A percentile compares a stretch with the other conserved stretches of the same genome.
Conservation (phyloP, 2,329 filamentous ascomycete species). For the Leptodontidium sp. region DNA sequence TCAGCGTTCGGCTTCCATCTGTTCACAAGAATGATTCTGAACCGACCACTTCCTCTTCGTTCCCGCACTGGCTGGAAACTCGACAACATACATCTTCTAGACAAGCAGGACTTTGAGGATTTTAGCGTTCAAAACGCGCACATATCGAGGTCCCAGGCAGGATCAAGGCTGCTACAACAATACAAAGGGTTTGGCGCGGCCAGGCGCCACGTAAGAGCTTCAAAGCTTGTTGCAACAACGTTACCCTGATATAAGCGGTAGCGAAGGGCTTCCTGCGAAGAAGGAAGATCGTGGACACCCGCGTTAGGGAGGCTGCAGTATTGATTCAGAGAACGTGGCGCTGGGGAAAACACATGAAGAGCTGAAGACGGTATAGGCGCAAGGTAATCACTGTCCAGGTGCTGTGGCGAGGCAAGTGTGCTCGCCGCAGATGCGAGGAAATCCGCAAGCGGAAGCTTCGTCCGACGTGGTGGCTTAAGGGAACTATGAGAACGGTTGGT, state of each 20-base stretch:
- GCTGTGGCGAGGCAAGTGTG: conserved; percentile 81
- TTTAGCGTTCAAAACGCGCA: neutral
- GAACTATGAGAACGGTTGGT: neutral
- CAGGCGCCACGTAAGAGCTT: conserved; percentile 88
- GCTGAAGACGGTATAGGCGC: conserved; percentile 87
- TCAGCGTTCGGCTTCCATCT: neutral
- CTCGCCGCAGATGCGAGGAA: conserved; percentile 11
- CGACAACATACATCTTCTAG: neutral
- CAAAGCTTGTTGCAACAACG: conserved; percentile 78
- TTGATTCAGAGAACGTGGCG: conserved; percentile 93
- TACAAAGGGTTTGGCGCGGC: conserved; percentile 94
- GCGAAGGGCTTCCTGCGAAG: conserved; percentile 92
- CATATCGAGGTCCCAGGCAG: neutral
- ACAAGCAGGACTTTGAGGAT: neutral
- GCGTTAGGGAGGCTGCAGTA: conserved; percentile 88
- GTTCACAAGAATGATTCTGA: neutral
- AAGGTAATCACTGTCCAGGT: conserved; percentile 92
- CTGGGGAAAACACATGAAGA: conserved; percentile 76
- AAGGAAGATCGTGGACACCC: conserved; percentile 91
- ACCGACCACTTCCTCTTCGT: neutral
- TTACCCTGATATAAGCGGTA: conserved; percentile 87
- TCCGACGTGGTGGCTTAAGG: neutral
- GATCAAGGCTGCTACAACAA: conserved; percentile 90
- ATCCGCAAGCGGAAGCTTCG: neutral
- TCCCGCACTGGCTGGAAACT: neutral